phyloP scores from a whole-genome alignment of 2,329 filamentous ascomycete genomes.

The Aspergillus sojae region DNA sequence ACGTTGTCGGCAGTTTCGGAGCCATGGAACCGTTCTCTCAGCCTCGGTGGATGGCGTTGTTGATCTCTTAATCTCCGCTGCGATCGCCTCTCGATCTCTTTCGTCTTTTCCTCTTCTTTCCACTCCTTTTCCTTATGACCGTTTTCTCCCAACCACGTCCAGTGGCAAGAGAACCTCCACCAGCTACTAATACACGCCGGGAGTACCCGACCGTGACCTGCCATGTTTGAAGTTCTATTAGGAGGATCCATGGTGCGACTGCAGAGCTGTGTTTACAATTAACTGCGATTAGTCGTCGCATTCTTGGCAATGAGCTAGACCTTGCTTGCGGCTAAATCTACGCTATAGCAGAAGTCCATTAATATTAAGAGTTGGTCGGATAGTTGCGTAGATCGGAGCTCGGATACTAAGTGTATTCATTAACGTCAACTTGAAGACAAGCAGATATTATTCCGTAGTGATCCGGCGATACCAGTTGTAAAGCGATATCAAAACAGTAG shows the following conservation, averaged over 20 bases:
- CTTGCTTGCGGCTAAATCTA: neutral
- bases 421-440: neutral
- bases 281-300: neutral
- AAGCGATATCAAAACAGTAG: slow-evolving; percentile 25
- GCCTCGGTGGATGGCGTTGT: neutral
- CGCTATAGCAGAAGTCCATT: neutral
- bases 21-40: neutral
- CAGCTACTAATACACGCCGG: neutral
- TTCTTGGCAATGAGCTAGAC: neutral
- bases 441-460: neutral
- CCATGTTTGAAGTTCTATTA: neutral
- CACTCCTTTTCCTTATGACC: neutral
- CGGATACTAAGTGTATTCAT: neutral
- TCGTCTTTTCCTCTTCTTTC: neutral
- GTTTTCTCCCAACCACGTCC: neutral
- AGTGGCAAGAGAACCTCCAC: neutral
- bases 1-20: neutral
- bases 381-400: neutral
- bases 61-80: neutral
- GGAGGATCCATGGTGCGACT: neutral
- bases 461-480: neutral
- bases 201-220: neutral
- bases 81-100: neutral
- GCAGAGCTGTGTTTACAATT: neutral
- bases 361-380: neutral